Evolutionary conservation across 2,329 filamentous ascomycete genomes (phyloP).

Genomic region (Cytospora chrysosperma): DNA sequence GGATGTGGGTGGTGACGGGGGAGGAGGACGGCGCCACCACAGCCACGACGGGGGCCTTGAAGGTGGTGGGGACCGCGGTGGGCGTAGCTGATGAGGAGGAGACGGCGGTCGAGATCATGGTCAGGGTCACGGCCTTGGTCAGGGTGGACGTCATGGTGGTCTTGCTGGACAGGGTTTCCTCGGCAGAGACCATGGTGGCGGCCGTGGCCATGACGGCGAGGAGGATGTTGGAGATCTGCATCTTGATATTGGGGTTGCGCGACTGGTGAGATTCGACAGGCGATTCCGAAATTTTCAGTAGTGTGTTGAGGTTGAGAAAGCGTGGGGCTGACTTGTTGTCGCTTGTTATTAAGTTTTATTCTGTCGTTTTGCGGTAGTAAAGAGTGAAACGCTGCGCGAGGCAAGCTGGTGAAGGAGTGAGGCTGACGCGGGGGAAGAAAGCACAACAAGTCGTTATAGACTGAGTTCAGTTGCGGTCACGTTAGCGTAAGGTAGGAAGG

Average conservation of each 20-base stretch:
- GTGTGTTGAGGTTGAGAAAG: not conserved
- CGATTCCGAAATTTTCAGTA: not conserved
- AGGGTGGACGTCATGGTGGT: slow-evolving; percentile 47
- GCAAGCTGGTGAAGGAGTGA: slow-evolving; percentile 17
- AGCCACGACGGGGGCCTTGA: slow-evolving; percentile 9
- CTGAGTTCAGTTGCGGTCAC: slow-evolving; percentile 6
- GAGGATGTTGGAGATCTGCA: slow-evolving; percentile 47
- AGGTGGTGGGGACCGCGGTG: slow-evolving; percentile 6
- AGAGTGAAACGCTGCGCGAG: slow-evolving; percentile 23
- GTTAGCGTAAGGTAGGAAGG: not conserved
- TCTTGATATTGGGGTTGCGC: slow-evolving; percentile 35
- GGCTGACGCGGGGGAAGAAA: slow-evolving; percentile 3
- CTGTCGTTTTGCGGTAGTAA: slow-evolving; percentile 2
- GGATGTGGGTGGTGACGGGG: slow-evolving; percentile 29
- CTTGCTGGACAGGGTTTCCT: slow-evolving; percentile 34
- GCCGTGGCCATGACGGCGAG: slow-evolving; percentile 41
- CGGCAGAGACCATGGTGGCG: slow-evolving; percentile 38
- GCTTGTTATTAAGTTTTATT: not conserved
- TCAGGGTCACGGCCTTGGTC: slow-evolving; percentile 48
- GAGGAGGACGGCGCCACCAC: slow-evolving; percentile 31
- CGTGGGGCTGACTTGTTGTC: not conserved
- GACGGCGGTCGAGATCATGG: slow-evolving; percentile 47
- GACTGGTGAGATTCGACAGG: not conserved
- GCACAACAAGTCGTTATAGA: not conserved
- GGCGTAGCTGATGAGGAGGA: slow-evolving; percentile 32